phyloP scores from a whole-genome alignment of 371 early-diverging fungal genomes.

The Saksenaea oblongispora region DNA sequence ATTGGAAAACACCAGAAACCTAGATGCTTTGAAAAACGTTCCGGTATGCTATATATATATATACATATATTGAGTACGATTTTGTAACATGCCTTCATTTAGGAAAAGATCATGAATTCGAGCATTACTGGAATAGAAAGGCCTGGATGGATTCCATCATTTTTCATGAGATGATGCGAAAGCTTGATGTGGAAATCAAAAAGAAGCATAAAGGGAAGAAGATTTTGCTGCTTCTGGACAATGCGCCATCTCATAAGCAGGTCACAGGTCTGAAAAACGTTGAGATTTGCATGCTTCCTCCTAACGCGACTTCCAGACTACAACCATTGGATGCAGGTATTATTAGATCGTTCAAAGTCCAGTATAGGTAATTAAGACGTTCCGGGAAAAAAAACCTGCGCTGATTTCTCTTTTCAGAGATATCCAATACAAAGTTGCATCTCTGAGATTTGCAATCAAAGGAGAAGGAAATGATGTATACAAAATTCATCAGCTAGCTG shows the following conservation, averaged over 20 bases:
- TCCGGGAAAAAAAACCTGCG: too few relatives aligned
- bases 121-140: constrained; percentile 6
- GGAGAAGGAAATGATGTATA: too few relatives aligned
- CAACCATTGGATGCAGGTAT: constrained; percentile 19
- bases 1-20: constrained; percentile 7
- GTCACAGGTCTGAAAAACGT: background rate
- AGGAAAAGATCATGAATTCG: background rate
- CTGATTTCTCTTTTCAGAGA: too few relatives aligned
- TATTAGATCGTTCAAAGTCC: too few relatives aligned
- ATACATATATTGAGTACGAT: background rate
- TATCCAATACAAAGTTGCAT: too few relatives aligned
- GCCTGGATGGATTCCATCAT: constrained; percentile 8
- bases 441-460: too few relatives aligned
- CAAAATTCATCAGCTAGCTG: too few relatives aligned
- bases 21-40: background rate
- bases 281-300: constrained; percentile 3
- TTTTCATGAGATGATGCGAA: background rate
- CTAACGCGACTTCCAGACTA: constrained; percentile 19
- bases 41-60: too few relatives aligned
- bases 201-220: constrained; percentile 5
- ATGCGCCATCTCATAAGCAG: constrained; percentile 3
- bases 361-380: too few relatives aligned
- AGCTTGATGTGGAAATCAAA: background rate
- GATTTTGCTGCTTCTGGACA: constrained; percentile 11
- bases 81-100: background rate